These are phyloP conservation scores for Naumovozyma dairenensis DNA, from an alignment of 805 yeast genomes.

Conservation along the genomic window DNA sequence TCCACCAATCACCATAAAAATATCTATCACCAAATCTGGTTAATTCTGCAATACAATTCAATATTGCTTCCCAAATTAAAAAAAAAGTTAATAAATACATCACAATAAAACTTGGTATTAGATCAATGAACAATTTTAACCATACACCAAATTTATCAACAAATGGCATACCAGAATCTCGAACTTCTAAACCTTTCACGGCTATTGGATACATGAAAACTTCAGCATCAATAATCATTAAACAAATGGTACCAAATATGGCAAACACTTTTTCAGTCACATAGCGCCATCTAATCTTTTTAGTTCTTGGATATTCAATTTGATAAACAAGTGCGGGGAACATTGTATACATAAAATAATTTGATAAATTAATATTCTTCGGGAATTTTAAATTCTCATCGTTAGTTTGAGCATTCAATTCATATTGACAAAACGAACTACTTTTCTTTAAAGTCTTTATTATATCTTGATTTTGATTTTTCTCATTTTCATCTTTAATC, in stretches of 20 bases:
- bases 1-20: slow-evolving; percentile 96
- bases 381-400: slow-evolving; percentile 46
- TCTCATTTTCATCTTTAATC: slow-evolving; percentile 25
- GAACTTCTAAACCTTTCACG: slow-evolving; percentile 41
- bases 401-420: slow-evolving; percentile 53
- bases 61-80: slow-evolving; percentile 86
- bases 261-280: slow-evolving; percentile 61
- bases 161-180: slow-evolving; percentile 23
- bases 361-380: slow-evolving; percentile 46
- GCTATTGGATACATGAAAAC: slow-evolving; percentile 64
- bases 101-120: slow-evolving; percentile 67
- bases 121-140: slow-evolving; percentile 42
- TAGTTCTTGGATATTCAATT: slow-evolving; percentile 67
- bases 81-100: slow-evolving; percentile 71
- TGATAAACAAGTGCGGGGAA: slow-evolving; percentile 83
- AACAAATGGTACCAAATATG: slow-evolving; percentile 68
- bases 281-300: slow-evolving; percentile 53
- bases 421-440: slow-evolving; percentile 59
- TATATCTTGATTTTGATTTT: slow-evolving; percentile 17
- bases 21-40: slow-evolving; percentile 81
- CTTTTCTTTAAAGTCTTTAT: slow-evolving; percentile 34
- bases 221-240: slow-evolving; percentile 78
- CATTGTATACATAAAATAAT: slow-evolving; percentile 71
- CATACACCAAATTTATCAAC: slow-evolving; percentile 12
- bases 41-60: slow-evolving; percentile 83